phyloP scores from a whole-genome alignment of 129 eudicot species.

The Flaveria robusta region DNA sequence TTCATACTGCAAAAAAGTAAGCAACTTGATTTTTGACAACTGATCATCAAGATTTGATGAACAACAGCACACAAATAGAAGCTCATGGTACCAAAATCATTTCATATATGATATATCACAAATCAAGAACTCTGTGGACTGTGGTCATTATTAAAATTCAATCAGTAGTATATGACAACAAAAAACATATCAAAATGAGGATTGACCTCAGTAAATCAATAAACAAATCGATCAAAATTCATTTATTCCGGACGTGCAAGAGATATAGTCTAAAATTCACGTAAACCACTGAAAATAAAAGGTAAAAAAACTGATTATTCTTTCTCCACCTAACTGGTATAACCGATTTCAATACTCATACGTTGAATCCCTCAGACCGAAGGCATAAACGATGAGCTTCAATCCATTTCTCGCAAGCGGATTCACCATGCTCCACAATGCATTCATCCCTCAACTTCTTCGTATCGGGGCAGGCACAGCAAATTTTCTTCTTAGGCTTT shows the following conservation, averaged over 20 bases:
- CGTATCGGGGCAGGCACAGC: constrained; percentile 96
- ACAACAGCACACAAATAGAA: not conserved
- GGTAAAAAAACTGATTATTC: constrained; percentile 2
- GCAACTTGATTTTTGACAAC: not conserved
- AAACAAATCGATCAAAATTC: constrained; percentile 25
- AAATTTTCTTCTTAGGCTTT: constrained; percentile 96
- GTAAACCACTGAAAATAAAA: constrained; percentile 28
- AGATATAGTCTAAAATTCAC: constrained; percentile 3
- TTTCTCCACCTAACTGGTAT: not conserved
- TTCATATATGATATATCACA: constrained; percentile 5
- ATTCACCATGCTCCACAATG: constrained; percentile 86
- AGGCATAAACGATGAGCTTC: constrained; percentile 91
- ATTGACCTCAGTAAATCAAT: constrained; percentile 27
- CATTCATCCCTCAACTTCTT: constrained; percentile 95
- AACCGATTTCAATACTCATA: constrained; percentile 34
- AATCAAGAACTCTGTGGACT: constrained; percentile 19
- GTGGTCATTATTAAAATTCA: constrained; percentile 12
- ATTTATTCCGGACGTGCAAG: constrained; percentile 30
- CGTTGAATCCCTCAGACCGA: constrained; percentile 86
- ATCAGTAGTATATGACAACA: not conserved
- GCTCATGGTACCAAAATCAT: not conserved
- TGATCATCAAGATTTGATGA: not conserved
- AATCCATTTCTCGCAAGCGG: constrained; percentile 85
- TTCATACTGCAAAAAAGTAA: not conserved
- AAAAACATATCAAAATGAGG: constrained; percentile 18